phyloP scores from a whole-genome alignment of 1,284 basidiomycete genomes.

The Mycena citricolor region DNA sequence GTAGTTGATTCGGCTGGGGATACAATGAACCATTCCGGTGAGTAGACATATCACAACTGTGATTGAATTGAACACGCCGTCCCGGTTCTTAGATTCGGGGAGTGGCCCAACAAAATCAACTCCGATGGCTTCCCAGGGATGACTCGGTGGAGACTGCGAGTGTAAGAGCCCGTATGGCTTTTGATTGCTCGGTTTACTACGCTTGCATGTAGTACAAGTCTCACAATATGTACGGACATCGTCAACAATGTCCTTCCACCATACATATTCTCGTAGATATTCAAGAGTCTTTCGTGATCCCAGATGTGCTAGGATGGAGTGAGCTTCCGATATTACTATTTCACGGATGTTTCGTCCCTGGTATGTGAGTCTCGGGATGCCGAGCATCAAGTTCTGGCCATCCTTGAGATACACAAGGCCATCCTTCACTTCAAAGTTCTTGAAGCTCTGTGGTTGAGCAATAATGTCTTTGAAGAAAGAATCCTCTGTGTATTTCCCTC shows the following conservation, averaged over 20 bases:
- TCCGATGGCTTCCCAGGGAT: constrained; percentile 33
- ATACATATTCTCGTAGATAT: constrained; percentile 31
- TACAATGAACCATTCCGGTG: constrained; percentile 32
- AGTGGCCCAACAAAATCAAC: constrained; percentile 43
- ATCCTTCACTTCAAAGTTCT: constrained; percentile 25
- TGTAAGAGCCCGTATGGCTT: constrained; percentile 35
- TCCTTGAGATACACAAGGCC: constrained; percentile 23
- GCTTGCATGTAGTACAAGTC: constrained; percentile 31
- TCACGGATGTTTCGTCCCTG: background rate
- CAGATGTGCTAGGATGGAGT: constrained; percentile 27
- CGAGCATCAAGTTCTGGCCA: constrained; percentile 1
- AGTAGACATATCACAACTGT: constrained; percentile 36
- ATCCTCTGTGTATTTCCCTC: constrained; percentile 23
- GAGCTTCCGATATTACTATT: constrained; percentile 25
- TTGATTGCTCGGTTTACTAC: constrained; percentile 30
- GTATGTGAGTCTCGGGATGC: constrained; percentile 1
- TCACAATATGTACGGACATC: constrained; percentile 35
- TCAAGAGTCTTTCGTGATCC: constrained; percentile 22
- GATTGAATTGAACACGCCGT: constrained; percentile 35
- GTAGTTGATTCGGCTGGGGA: constrained; percentile 29
- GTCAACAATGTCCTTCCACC: constrained; percentile 32
- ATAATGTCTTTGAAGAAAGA: constrained; percentile 25
- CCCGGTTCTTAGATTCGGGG: constrained; percentile 27
- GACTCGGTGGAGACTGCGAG: constrained; percentile 25
- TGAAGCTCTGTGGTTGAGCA: constrained; percentile 15